Percentiles rank a stretch among this genome's conserved stretches.
These are phyloP conservation scores for Penicillium coffeae DNA, from an alignment of 495 filamentous ascomycete genomes.

Conservation along the genomic window DNA sequence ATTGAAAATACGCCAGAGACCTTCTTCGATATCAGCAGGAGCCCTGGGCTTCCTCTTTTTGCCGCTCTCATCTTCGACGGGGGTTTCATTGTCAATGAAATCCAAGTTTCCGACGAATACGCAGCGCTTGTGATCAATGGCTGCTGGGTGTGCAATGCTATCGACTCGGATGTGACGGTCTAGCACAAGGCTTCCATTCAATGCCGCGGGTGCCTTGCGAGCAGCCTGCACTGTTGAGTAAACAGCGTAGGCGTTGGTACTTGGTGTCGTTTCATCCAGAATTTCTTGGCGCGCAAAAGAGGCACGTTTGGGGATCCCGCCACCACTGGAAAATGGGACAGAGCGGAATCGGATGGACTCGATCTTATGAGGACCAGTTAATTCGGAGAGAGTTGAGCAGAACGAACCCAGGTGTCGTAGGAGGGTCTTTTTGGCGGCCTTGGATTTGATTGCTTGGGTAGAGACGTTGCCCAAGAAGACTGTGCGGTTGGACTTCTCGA, in stretches of 20 bases:
- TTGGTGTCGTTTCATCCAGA: conserved; percentile 83
- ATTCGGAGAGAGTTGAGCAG: conserved; percentile 42
- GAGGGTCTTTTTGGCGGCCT: conserved; percentile 71
- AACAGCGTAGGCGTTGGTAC: conserved; percentile 91
- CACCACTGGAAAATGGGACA: conserved; percentile 67
- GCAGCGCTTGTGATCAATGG: conserved; percentile 79
- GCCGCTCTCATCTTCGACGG: conserved; percentile 50
- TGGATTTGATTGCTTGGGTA: conserved; percentile 72
- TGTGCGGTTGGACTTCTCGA: conserved; percentile 85
- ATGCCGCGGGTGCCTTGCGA: conserved; percentile 65
- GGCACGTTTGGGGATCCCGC: conserved; percentile 81
- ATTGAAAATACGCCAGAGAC: conserved; percentile 84
- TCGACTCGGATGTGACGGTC: conserved; percentile 90
- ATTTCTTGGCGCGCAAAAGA: conserved; percentile 78
- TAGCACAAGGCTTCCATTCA: conserved; percentile 82
- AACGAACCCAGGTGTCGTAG: conserved; percentile 62
- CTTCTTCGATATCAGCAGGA: conserved; percentile 91
- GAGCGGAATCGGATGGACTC: conserved; percentile 92
- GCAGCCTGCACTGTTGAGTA: conserved; percentile 71
- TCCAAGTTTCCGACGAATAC: conserved; percentile 96
- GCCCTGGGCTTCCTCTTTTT: conserved; percentile 61
- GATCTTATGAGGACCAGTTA: conserved; percentile 59
- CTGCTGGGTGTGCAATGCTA: conserved; percentile 79
- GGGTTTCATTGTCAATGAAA: conserved; percentile 82
- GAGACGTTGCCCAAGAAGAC: conserved; percentile 94